A percentile compares a stretch with the other conserved stretches of the same genome.
phyloP scores from a whole-genome alignment of 2,329 filamentous ascomycete genomes.

The Ophiostoma quercus region DNA sequence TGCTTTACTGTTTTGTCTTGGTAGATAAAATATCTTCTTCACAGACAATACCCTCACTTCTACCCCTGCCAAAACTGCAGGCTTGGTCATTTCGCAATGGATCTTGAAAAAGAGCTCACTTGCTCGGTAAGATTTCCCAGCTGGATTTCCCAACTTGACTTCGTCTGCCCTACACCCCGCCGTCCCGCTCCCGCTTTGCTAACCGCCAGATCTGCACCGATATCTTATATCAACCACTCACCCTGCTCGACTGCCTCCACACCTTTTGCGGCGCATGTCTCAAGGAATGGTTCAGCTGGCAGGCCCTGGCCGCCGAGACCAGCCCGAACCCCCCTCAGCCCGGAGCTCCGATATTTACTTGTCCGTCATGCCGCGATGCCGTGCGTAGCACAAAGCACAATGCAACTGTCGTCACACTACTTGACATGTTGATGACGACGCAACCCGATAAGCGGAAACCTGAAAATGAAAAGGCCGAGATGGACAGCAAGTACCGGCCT shows the following conservation, averaged over 20 bases:
- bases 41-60: background rate
- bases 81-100: slow-evolving; percentile 42
- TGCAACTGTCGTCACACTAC: slow-evolving; percentile 79
- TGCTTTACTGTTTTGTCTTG: background rate
- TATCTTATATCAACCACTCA: slow-evolving; percentile 83
- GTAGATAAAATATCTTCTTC: background rate
- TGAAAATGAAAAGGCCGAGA: slow-evolving; percentile 67
- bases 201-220: slow-evolving; percentile 83
- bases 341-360: slow-evolving; percentile 63
- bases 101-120: slow-evolving; percentile 88
- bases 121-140: slow-evolving; percentile 68
- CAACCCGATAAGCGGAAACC: slow-evolving; percentile 71
- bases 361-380: slow-evolving; percentile 81
- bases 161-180: slow-evolving; percentile 30
- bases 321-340: slow-evolving; percentile 46
- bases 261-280: slow-evolving; percentile 94
- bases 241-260: slow-evolving; percentile 86
- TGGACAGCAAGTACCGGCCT: slow-evolving; percentile 69
- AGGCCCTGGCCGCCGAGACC: slow-evolving; percentile 56
- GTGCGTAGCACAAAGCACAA: slow-evolving; percentile 87
- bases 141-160: background rate
- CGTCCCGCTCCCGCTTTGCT: slow-evolving; percentile 12
- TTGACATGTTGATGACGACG: slow-evolving; percentile 80
- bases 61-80: background rate
- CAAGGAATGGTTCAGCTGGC: slow-evolving; percentile 91